A percentile compares a stretch with the other conserved stretches of the same genome.
Evolutionary conservation across 2,329 filamentous ascomycete species (phyloP).

Genomic region (Claviceps lovelessii): DNA sequence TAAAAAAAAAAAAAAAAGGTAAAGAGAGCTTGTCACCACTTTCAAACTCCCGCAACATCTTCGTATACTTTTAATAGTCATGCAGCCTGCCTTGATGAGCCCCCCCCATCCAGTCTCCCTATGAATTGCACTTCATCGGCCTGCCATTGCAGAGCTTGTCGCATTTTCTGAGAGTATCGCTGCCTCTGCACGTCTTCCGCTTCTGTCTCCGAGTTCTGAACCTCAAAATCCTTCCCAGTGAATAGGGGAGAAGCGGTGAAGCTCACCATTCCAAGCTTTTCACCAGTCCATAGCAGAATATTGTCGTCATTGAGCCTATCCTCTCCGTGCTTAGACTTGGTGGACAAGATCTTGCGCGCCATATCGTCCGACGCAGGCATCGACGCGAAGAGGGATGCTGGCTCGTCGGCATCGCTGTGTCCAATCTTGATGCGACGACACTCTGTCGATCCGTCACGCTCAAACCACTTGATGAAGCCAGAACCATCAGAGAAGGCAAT

Average conservation of each 20-base stretch:
- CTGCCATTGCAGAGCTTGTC: constrained; percentile 58
- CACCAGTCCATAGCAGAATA: constrained; percentile 76
- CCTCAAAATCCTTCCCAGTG: constrained; percentile 36
- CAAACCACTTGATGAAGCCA: constrained; percentile 79
- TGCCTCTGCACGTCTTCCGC: constrained; percentile 39
- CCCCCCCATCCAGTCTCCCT: constrained; percentile 37
- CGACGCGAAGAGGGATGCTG: constrained; percentile 36
- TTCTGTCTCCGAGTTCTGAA: constrained; percentile 29
- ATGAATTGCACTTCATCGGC: constrained; percentile 68
- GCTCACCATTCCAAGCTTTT: constrained; percentile 59
- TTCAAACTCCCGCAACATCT: not conserved
- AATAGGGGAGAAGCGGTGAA: constrained; percentile 42
- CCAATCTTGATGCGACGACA: constrained; percentile 41
- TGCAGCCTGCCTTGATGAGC: not conserved
- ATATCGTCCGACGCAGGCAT: constrained; percentile 49
- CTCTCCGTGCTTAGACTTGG: constrained; percentile 23
- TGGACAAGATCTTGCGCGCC: constrained; percentile 64
- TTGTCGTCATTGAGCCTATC: constrained; percentile 43
- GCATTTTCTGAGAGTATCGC: constrained; percentile 56
- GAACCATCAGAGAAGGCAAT: constrained; percentile 74
- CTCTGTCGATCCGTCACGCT: constrained; percentile 61
- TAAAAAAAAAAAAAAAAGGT: not conserved
- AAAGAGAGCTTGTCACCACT: not conserved
- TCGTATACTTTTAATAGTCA: not conserved
- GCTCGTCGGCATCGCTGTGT: constrained; percentile 33